phyloP scores from a whole-genome alignment of 2,329 filamentous ascomycete genomes.

The Aaosphaeria arxii region DNA sequence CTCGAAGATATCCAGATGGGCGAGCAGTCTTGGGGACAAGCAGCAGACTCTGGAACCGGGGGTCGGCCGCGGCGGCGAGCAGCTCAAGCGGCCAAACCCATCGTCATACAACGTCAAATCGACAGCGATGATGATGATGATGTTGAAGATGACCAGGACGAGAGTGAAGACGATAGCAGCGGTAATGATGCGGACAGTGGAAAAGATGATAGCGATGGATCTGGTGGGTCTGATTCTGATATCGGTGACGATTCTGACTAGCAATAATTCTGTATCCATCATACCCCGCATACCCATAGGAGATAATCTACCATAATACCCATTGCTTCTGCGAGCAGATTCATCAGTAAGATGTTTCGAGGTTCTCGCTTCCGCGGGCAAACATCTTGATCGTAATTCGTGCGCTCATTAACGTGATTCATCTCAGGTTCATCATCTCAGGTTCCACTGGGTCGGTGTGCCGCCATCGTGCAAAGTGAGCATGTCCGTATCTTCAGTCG shows the following conservation, averaged over 20 bases:
- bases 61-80: conserved; percentile 27
- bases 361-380: too few species aligned
- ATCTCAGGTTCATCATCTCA: too few species aligned
- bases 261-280: background rate
- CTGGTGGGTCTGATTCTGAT: background rate
- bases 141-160: conserved; percentile 13
- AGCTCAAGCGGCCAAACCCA: conserved; percentile 14
- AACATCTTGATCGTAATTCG: too few species aligned
- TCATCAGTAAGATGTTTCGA: too few species aligned
- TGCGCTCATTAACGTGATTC: too few species aligned
- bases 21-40: conserved; percentile 70
- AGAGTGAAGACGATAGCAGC: background rate
- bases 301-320: too few species aligned
- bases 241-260: background rate
- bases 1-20: conserved; percentile 82
- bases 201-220: background rate
- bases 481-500: too few species aligned
- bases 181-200: background rate
- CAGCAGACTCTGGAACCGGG: conserved; percentile 20
- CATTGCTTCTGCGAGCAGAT: too few species aligned
- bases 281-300: too few species aligned
- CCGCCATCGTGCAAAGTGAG: too few species aligned
- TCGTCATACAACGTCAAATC: conserved; percentile 14
- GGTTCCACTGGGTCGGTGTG: too few species aligned
- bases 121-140: conserved; percentile 16